Percentiles rank a stretch among this genome's conserved stretches.
These are phyloP conservation scores for Lavandula angustifolia DNA, from an alignment of 257 asterid species.

Conservation along the genomic window DNA sequence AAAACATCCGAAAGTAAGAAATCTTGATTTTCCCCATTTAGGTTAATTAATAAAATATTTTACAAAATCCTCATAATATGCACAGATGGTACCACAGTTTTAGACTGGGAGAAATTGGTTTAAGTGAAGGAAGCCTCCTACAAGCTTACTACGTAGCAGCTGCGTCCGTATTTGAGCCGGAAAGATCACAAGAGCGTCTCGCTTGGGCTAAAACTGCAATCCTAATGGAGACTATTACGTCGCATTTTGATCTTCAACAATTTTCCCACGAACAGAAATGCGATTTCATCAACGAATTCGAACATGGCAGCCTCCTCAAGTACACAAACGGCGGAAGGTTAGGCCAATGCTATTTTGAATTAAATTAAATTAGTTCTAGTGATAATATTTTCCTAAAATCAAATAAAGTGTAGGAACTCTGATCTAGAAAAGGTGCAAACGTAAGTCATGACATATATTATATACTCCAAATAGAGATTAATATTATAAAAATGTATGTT, in stretches of 20 bases:
- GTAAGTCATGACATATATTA: no score
- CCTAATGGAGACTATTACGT: constrained; percentile 44
- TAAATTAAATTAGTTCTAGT: no score
- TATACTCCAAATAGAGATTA: no score
- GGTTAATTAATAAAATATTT: not conserved
- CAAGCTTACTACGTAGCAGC: constrained; percentile 52
- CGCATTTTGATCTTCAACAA: constrained; percentile 36
- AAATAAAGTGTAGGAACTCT: no score
- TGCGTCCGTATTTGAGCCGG: constrained; percentile 64
- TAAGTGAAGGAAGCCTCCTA: constrained; percentile 44
- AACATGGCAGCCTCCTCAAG: constrained; percentile 30
- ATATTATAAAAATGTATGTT: no score
- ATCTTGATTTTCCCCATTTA: not conserved
- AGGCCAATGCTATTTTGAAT: no score
- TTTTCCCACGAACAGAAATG: constrained; percentile 36
- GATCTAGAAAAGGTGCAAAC: no score
- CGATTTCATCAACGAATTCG: constrained; percentile 47
- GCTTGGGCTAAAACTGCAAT: constrained; percentile 79
- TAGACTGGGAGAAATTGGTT: constrained; percentile 45
- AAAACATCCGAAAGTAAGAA: constrained; percentile 60
- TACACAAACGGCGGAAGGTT: constrained; percentile 51
- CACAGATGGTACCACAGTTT: constrained; percentile 65
- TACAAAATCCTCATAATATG: no score
- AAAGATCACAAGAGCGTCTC: constrained; percentile 51
- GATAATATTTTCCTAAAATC: no score